phyloP scores from a whole-genome alignment of 352 stramenopile genomes.

The Globisporangium sylvaticum region DNA sequence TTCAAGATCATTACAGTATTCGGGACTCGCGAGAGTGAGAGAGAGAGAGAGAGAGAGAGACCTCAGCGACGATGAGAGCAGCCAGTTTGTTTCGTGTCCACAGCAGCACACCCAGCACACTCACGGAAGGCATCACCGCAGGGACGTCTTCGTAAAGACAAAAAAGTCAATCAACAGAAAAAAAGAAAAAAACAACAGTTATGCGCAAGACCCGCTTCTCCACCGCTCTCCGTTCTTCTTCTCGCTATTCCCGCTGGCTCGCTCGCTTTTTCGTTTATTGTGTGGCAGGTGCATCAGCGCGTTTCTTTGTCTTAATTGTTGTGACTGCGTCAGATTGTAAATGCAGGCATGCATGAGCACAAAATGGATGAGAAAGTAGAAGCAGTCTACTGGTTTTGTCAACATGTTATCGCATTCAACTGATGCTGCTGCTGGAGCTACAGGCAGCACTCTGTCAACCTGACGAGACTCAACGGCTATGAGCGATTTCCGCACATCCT shows the following conservation, averaged over 20 bases:
- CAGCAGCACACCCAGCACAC: not conserved
- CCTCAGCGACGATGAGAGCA: not conserved
- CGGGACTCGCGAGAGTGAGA: not conserved
- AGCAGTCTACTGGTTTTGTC: not conserved
- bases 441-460: not conserved
- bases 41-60: not conserved
- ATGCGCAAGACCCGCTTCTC: constrained; percentile 1
- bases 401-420: not conserved
- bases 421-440: not conserved
- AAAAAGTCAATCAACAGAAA: constrained; percentile 5
- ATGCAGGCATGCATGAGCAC: not conserved
- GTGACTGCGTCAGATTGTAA: not conserved
- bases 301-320: not conserved
- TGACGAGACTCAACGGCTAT: not conserved
- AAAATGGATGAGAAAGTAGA: not conserved
- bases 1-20: constrained; percentile 8
- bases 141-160: constrained; percentile 1
- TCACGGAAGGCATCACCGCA: not conserved
- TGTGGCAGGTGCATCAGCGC: no score
- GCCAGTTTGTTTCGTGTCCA: not conserved
- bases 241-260: no score
- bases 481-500: not conserved
- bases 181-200: constrained; percentile 7
- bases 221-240: not conserved
- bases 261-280: no score